Evolutionary conservation across 1,284 basidiomycete species (phyloP).

Genomic region (Microbotryomycetes sp.): DNA sequence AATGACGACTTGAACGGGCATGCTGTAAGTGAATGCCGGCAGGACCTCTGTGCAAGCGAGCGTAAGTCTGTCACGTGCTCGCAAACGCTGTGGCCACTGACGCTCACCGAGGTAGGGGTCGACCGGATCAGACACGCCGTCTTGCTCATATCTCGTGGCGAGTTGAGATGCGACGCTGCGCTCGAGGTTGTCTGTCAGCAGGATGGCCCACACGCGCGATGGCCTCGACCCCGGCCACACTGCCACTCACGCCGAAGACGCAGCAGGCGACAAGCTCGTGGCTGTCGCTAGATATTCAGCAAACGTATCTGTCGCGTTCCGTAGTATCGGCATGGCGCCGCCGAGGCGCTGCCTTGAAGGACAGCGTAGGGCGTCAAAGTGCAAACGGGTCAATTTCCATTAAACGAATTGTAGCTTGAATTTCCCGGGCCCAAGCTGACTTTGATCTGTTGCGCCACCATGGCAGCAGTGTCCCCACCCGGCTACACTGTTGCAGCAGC

Average conservation of each 20-base stretch:
- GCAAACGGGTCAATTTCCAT: background rate
- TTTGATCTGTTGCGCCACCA: too few relatives aligned
- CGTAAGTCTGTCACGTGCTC: background rate
- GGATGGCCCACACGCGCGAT: background rate
- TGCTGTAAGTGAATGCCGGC: conserved; percentile 57
- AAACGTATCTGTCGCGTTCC: background rate
- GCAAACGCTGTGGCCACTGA: background rate
- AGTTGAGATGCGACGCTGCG: background rate
- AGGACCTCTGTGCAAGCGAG: conserved; percentile 32
- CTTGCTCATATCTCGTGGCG: background rate
- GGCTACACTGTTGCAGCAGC: background rate
- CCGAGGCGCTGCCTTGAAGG: background rate
- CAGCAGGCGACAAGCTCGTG: background rate
- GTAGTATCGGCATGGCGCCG: background rate
- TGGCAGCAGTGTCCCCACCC: background rate
- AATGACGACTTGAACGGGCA: conserved; percentile 84
- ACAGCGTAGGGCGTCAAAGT: background rate
- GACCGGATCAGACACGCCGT: background rate
- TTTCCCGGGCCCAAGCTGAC: background rate
- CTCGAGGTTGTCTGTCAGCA: background rate
- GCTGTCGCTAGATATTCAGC: background rate
- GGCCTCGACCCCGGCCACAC: background rate
- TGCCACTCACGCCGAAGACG: background rate
- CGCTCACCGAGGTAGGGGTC: conserved; percentile 17
- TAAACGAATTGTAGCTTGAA: background rate